phyloP scores from a whole-genome alignment of 352 stramenopile genomes.

The Blastocystis sp. region DNA sequence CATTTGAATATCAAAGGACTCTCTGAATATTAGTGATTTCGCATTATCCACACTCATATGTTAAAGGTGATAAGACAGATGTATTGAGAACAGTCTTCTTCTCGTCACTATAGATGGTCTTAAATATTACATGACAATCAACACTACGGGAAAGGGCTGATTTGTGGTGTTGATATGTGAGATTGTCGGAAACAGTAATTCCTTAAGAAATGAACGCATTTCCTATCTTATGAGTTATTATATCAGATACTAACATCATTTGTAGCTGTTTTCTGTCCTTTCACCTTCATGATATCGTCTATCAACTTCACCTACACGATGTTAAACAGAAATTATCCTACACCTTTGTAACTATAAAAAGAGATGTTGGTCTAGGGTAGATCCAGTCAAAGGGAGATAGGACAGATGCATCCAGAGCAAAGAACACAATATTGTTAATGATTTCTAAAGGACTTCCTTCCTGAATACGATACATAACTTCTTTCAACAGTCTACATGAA shows the following conservation, averaged over 20 bases:
- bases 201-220: slow-evolving; percentile 11
- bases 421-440: slow-evolving; percentile 52
- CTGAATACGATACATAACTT: slow-evolving; percentile 9
- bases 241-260: background rate
- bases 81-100: slow-evolving; percentile 39
- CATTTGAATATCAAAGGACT: slow-evolving; percentile 60
- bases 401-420: slow-evolving; percentile 6
- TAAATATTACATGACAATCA: background rate
- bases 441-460: slow-evolving; percentile 44
- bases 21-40: background rate
- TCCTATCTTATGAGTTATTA: background rate
- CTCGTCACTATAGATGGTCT: slow-evolving; percentile 47
- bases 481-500: slow-evolving; percentile 28
- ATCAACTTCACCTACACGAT: slow-evolving; percentile 14
- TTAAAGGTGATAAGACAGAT: slow-evolving; percentile 20
- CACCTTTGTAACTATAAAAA: slow-evolving; percentile 50
- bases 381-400: slow-evolving; percentile 58
- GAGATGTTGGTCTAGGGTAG: background rate
- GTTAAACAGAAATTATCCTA: no score
- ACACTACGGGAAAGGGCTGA: slow-evolving; percentile 40
- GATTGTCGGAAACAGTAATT: slow-evolving; percentile 23
- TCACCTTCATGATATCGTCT: slow-evolving; percentile 14
- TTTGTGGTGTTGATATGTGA: slow-evolving; percentile 61
- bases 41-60: slow-evolving; percentile 4
- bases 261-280: slow-evolving; percentile 4